phyloP scores from a whole-genome alignment of 1,284 basidiomycete species.

The Cutaneotrichosporon dermatis region DNA sequence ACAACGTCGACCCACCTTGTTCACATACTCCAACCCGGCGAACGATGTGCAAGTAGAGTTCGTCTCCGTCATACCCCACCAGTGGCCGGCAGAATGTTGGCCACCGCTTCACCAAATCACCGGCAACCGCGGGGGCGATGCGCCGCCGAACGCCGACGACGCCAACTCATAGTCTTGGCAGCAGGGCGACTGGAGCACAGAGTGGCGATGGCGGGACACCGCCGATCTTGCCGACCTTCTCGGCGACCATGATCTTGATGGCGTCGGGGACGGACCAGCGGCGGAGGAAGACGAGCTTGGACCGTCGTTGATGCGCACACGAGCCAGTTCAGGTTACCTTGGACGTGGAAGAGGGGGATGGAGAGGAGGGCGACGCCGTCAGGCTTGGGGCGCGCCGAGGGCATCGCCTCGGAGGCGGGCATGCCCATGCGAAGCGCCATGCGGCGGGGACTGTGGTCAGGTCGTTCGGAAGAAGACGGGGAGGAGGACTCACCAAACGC shows the following conservation, averaged over 20 bases:
- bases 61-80: constrained; percentile 44
- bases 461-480: background rate
- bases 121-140: constrained; percentile 34
- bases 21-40: constrained; percentile 36
- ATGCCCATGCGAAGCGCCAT: constrained; percentile 34
- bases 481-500: constrained; percentile 24
- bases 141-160: constrained; percentile 41
- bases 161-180: constrained; percentile 31
- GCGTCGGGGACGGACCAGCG: constrained; percentile 36
- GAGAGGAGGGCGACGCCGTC: constrained; percentile 25
- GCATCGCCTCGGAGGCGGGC: constrained; percentile 12
- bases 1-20: constrained; percentile 21
- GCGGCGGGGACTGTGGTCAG: constrained; percentile 17
- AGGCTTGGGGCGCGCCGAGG: constrained; percentile 10
- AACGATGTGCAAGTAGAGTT: constrained; percentile 36
- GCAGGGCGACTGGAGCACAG: constrained; percentile 34
- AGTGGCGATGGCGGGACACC: constrained; percentile 42
- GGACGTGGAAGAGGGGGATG: constrained; percentile 46
- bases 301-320: constrained; percentile 35
- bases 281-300: constrained; percentile 36
- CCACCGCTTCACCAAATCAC: constrained; percentile 31
- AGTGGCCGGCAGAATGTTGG: constrained; percentile 22
- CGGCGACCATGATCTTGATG: constrained; percentile 28
- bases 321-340: constrained; percentile 40
- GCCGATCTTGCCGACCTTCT: constrained; percentile 38